Evolutionary conservation across 163 green algal genomes (phyloP).

Genomic region (Chloroidium sp.): DNA sequence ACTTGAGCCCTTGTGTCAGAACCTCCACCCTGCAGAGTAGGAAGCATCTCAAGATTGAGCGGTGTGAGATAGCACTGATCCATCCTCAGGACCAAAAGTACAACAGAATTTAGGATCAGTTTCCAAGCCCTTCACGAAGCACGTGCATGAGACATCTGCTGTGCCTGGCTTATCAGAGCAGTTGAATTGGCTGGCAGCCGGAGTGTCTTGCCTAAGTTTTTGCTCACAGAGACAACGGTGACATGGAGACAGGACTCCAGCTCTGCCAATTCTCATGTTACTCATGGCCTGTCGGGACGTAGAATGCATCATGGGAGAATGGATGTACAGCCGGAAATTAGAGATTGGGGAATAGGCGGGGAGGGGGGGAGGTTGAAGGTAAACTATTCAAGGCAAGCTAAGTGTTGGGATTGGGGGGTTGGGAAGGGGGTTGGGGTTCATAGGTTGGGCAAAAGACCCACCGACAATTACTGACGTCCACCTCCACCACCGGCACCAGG

Average conservation of each 20-base stretch:
- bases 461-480: slow-evolving; percentile 15
- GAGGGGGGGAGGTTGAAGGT: no score
- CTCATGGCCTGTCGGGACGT: no score
- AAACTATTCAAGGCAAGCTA: no score
- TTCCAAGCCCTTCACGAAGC: neutral
- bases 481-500: slow-evolving; percentile 16
- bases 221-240: neutral
- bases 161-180: neutral
- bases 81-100: neutral
- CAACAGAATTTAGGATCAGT: neutral
- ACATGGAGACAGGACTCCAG: no score
- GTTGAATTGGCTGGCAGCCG: neutral
- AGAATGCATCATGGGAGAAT: no score
- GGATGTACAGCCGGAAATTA: no score
- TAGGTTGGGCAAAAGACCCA: no score
- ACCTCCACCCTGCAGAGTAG: slow-evolving; percentile 19
- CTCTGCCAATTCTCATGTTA: no score
- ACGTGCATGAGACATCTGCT: neutral
- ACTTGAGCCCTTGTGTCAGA: slow-evolving; percentile 33
- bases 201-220: neutral
- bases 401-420: no score
- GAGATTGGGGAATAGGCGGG: no score
- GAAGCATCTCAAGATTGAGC: neutral
- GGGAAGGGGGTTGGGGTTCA: no score
- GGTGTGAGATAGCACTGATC: neutral